Evolutionary conservation across 768 basidiomycete genomes (phyloP), one percentile per base, ranked within the genome.

Genomic region (Lactarius evosmus): DNA sequence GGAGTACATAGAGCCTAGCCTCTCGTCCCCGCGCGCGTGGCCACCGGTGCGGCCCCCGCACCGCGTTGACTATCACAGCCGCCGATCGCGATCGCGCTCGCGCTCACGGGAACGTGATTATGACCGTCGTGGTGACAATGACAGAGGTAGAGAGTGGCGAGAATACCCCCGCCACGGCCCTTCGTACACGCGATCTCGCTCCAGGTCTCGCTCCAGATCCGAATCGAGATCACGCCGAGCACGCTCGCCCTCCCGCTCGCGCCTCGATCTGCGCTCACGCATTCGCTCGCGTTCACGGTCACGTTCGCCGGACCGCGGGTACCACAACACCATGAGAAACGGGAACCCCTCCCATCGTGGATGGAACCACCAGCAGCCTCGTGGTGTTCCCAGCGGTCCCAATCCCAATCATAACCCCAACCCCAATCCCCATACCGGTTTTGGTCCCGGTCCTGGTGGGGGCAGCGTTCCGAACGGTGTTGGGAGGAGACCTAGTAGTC

Each of bases 41-140:
- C 41, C 27, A 30, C 4, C 27, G n/a, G 2, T 22, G 33, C 7
- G 33, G 27, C 41, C 1, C 12, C 33, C 41, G 0, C 30, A 32
- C 4, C 44, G 52, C 51, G 0, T n/a, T 6, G 17, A 46, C 14
- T 46, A 25, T 8, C 51, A 36, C 8, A 22, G 25, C 5, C 3
- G 38, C 3, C 53, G 54, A 53, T 30, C 52, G 52, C 52, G 52
- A 7, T 53, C 49, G 17, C 49, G 49, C 9, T 64, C 63, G 38
- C 59, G 38, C 7, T 49, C 53, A 7, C 59, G 59, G 27, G 63
- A 52, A 36, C 38, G 50, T 29, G 58, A 59, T 22, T 33, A 53
- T 33, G 52, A 52, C 2, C 40, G 27, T 2, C 32, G 41, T 16
- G 33, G 50, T 16, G 30, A 33, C 11, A 55, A 59, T 25, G 51